Conservation (phyloP, 441 rosid genomes). For the Melastoma candidum region DNA sequence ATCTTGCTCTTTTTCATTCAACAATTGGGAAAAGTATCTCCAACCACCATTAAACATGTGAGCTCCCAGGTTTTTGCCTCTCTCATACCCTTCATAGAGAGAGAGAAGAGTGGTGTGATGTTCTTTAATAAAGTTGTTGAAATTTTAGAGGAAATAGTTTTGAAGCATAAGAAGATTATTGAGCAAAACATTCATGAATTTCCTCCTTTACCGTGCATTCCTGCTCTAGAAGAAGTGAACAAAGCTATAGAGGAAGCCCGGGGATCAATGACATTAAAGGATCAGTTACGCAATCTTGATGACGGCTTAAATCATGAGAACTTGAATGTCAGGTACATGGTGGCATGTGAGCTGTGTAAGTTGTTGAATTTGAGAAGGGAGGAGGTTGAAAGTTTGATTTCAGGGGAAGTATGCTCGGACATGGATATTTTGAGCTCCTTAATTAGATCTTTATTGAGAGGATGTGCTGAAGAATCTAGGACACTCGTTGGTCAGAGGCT, state of each 20-base stretch:
- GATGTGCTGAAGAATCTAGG: slow-evolving; percentile 99
- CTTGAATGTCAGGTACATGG: slow-evolving; percentile 98
- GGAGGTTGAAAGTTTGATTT: slow-evolving; percentile 67
- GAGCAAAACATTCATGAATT: slow-evolving; percentile 91
- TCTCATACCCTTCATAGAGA: slow-evolving; percentile 90
- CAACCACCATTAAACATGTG: slow-evolving; percentile 84
- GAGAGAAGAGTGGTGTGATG: slow-evolving; percentile 45
- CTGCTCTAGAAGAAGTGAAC: slow-evolving; percentile 74
- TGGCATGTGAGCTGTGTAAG: slow-evolving; percentile 90
- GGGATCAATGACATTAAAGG: slow-evolving; percentile 80
- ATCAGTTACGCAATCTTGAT: slow-evolving; percentile 74
- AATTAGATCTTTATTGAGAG: slow-evolving; percentile 80
- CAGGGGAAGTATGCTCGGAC: slow-evolving; percentile 73
- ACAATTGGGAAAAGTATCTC: slow-evolving; percentile 69
- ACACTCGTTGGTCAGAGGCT: slow-evolving; percentile 84
- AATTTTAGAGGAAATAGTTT: slow-evolving; percentile 86
- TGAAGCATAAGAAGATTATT: slow-evolving; percentile 66
- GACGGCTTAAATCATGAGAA: slow-evolving; percentile 89
- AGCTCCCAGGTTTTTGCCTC: slow-evolving; percentile 97
- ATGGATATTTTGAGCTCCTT: slow-evolving; percentile 84
- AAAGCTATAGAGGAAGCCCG: slow-evolving; percentile 95
- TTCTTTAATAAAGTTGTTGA: slow-evolving; percentile 65
- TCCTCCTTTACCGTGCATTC: slow-evolving; percentile 84
- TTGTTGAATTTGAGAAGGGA: slow-evolving; percentile 63
- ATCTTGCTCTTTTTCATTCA: slow-evolving; percentile 78